phyloP scores from a whole-genome alignment of 768 basidiomycete species.

The Pleurotus tuoliensis region DNA sequence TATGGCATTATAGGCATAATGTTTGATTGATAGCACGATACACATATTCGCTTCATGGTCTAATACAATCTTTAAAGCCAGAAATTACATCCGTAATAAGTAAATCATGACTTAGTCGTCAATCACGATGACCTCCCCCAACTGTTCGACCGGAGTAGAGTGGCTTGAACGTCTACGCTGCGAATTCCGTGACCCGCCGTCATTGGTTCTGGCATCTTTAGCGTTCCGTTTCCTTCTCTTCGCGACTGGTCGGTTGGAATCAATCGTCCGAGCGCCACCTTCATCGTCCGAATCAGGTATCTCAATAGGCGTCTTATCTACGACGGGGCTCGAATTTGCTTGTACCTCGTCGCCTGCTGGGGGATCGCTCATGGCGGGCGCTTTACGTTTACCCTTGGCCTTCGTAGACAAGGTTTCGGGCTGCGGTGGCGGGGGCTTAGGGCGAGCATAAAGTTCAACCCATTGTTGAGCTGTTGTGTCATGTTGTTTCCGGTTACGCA shows the following conservation, averaged over 20 bases:
- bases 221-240: slow-evolving; percentile 32
- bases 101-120: slow-evolving; percentile 24
- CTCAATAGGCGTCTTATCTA: slow-evolving; percentile 16
- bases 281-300: slow-evolving; percentile 27
- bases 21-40: slow-evolving; percentile 7
- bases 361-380: slow-evolving; percentile 4
- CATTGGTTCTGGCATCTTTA: slow-evolving; percentile 5
- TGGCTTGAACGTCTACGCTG: slow-evolving; percentile 10
- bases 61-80: background rate
- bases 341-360: slow-evolving; percentile 13
- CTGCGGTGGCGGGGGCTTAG: slow-evolving; percentile 31
- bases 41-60: background rate
- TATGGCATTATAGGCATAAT: background rate
- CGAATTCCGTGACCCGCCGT: slow-evolving; percentile 9
- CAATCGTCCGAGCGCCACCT: background rate
- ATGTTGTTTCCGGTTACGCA: slow-evolving; percentile 62
- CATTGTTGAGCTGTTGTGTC: slow-evolving; percentile 77
- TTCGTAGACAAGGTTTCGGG: slow-evolving; percentile 19
- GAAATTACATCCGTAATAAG: background rate
- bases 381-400: slow-evolving; percentile 34
- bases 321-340: background rate
- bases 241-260: slow-evolving; percentile 10
- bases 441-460: slow-evolving; percentile 69
- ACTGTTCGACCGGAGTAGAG: slow-evolving; percentile 13
- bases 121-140: slow-evolving; percentile 43